Percentiles rank a stretch among this genome's conserved stretches.
Conservation (phyloP, 208 protist species). For the Leishmania amazonensis region DNA sequence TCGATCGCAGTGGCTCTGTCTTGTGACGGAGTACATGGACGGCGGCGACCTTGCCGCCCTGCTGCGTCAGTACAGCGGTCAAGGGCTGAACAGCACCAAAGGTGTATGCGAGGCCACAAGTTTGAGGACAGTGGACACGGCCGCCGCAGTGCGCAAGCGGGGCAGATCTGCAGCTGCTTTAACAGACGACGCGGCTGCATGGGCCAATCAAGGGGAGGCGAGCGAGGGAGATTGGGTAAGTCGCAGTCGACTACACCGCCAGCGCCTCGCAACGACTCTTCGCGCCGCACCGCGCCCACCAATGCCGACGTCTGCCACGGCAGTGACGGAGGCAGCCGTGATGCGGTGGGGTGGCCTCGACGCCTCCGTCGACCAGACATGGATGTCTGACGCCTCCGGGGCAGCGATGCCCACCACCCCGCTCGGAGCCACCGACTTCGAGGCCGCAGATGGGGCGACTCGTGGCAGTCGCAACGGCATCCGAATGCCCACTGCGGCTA, state of each 20-base stretch:
- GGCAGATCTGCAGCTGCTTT: not conserved
- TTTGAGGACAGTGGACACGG: not conserved
- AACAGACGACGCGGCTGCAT: not conserved
- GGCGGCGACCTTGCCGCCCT: slow-evolving; percentile 72
- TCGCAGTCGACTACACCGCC: slow-evolving; percentile 8
- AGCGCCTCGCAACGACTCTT: slow-evolving; percentile 7
- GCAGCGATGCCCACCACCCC: slow-evolving; percentile 24
- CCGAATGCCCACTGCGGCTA: not conserved
- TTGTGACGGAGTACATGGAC: slow-evolving; percentile 88
- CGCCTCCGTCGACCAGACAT: slow-evolving; percentile 4
- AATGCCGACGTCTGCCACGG: not conserved
- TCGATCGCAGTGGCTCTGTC: slow-evolving; percentile 55
- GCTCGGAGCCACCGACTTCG: slow-evolving; percentile 22
- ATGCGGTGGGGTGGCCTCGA: not conserved
- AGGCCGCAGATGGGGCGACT: not conserved
- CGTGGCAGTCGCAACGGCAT: no score
- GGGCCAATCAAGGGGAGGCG: not conserved
- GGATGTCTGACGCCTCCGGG: slow-evolving; percentile 18
- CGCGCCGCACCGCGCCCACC: not conserved
- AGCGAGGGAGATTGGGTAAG: not conserved
- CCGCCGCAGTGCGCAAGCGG: not conserved
- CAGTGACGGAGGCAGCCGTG: not conserved
- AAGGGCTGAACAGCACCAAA: not conserved
- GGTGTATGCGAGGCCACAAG: not conserved
- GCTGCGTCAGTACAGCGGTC: slow-evolving; percentile 17